Conservation (phyloP, 495 filamentous ascomycete genomes). For the Pseudotulostoma volvatum region DNA sequence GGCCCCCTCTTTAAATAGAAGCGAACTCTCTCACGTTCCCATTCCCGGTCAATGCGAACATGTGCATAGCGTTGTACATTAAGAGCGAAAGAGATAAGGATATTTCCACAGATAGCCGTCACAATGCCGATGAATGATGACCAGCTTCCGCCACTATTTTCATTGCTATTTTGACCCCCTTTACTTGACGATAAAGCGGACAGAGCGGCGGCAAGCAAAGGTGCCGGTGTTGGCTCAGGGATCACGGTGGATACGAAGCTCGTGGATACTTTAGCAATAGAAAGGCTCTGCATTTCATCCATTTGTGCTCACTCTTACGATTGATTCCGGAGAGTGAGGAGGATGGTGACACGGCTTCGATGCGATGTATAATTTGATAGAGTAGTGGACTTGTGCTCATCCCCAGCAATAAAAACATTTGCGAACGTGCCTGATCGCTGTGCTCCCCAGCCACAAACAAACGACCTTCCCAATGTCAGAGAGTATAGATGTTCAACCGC, state of each 20-base stretch:
- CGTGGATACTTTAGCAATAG: background rate
- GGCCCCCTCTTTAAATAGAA: conserved; percentile 19
- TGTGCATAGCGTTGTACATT: conserved; percentile 96
- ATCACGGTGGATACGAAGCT: background rate
- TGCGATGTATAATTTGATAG: too few relatives aligned
- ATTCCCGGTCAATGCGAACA: conserved; percentile 52
- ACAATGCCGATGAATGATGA: conserved; percentile 87
- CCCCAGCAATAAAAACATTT: too few relatives aligned
- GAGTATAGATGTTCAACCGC: too few relatives aligned
- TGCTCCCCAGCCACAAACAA: too few relatives aligned
- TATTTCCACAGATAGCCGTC: conserved; percentile 78
- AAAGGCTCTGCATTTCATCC: background rate
- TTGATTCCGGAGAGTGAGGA: too few relatives aligned
- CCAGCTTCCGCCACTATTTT: conserved; percentile 44
- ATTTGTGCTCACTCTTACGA: too few relatives aligned
- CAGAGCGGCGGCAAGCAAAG: background rate
- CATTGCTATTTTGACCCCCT: conserved; percentile 1
- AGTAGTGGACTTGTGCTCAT: too few relatives aligned
- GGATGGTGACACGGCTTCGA: too few relatives aligned
- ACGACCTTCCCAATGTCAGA: too few relatives aligned
- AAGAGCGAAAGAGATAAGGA: conserved; percentile 85
- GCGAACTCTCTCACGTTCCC: conserved; percentile 29
- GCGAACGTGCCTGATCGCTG: too few relatives aligned
- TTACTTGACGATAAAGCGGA: background rate
- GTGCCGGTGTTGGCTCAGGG: background rate